Conservation (phyloP, 2,329 filamentous ascomycete species). For the Reticulascus tulasneorum region DNA sequence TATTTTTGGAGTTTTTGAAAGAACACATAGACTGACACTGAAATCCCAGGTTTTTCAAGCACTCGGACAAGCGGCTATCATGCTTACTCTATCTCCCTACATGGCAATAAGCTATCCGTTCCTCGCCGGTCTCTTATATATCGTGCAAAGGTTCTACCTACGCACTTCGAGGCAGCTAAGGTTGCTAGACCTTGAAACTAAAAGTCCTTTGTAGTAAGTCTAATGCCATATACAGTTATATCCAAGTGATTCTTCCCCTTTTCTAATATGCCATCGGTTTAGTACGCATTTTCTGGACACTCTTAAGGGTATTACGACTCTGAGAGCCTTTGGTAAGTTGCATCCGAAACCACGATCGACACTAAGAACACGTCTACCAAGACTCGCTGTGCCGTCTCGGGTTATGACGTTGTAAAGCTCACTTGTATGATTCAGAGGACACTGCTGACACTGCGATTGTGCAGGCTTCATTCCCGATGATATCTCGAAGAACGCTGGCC, state of each 20-base stretch:
- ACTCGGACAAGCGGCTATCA: constrained; percentile 43
- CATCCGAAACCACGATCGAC: too few species aligned
- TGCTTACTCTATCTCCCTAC: constrained; percentile 38
- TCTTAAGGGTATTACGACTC: constrained; percentile 49
- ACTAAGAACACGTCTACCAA: too few species aligned
- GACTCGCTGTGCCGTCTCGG: too few species aligned
- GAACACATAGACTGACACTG: too few species aligned
- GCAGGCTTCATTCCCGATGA: constrained; percentile 46
- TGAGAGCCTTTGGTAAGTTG: constrained; percentile 56
- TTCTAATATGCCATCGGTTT: background rate
- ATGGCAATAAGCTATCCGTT: constrained; percentile 47
- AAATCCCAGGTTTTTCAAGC: constrained; percentile 21
- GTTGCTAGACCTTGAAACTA: constrained; percentile 58
- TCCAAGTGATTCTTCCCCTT: background rate
- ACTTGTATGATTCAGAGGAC: too few species aligned
- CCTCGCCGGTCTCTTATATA: constrained; percentile 40
- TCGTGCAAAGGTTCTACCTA: constrained; percentile 55
- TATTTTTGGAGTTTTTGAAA: too few species aligned
- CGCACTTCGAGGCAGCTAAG: constrained; percentile 57
- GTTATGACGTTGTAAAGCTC: too few species aligned
- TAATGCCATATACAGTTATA: background rate
- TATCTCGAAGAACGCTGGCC: constrained; percentile 37
- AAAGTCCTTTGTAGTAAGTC: constrained; percentile 51
- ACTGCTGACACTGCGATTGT: too few species aligned
- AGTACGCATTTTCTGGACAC: constrained; percentile 52